Evolutionary conservation across 1,284 basidiomycete species (phyloP).

Genomic region (Stereum hirsutum): DNA sequence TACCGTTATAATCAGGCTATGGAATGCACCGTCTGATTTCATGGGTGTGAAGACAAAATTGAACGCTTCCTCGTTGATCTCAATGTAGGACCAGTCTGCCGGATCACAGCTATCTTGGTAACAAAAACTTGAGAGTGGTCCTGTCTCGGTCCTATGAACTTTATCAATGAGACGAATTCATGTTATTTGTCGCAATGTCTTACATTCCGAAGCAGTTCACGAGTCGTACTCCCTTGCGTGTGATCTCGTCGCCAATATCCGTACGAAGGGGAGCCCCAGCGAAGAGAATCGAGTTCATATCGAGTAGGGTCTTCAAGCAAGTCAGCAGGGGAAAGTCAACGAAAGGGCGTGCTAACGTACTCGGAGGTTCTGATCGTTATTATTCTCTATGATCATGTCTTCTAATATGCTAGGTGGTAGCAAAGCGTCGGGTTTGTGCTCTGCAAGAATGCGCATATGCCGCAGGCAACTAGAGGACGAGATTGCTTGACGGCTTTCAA

Average conservation of each 20-base stretch:
- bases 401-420: conserved; percentile 1
- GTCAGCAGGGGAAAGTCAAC: too few species aligned
- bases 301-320: background rate
- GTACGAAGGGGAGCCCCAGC: background rate
- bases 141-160: background rate
- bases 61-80: background rate
- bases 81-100: background rate
- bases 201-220: background rate
- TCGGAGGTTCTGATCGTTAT: background rate
- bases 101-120: background rate
- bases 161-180: too few species aligned
- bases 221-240: background rate
- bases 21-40: background rate
- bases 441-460: background rate
- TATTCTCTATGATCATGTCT: background rate
- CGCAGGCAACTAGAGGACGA: background rate
- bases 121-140: background rate
- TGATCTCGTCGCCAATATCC: background rate
- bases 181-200: too few species aligned
- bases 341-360: background rate
- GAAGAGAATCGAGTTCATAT: background rate
- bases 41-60: background rate
- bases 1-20: background rate
- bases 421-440: background rate
- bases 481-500: background rate